These are phyloP conservation scores for Boletus rubropictus DNA, from an alignment of 768 basidiomycete species.

Conservation along the genomic window DNA sequence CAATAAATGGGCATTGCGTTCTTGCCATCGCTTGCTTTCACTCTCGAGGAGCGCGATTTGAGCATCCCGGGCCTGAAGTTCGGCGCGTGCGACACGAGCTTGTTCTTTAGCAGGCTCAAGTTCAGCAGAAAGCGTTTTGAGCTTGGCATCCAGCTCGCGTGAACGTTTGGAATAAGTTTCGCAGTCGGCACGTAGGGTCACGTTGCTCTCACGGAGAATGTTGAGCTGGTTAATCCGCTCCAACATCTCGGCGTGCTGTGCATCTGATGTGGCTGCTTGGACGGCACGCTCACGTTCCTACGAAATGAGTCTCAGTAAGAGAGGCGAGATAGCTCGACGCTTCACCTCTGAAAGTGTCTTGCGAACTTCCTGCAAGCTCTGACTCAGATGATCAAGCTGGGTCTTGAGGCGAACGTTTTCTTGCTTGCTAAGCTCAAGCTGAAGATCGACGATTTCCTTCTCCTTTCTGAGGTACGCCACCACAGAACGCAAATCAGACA, in stretches of 20 bases:
- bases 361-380: conserved; percentile 65
- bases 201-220: conserved; percentile 82
- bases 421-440: conserved; percentile 72
- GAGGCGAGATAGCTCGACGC: background rate
- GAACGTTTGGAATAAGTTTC: conserved; percentile 66
- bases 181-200: conserved; percentile 72
- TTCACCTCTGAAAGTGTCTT: conserved; percentile 63
- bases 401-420: conserved; percentile 70
- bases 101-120: conserved; percentile 74
- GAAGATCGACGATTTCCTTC: conserved; percentile 88
- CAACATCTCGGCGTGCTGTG: conserved; percentile 78
- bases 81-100: conserved; percentile 59
- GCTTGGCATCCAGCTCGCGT: conserved; percentile 58
- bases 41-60: conserved; percentile 68
- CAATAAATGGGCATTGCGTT: conserved; percentile 72
- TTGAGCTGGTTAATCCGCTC: conserved; percentile 85
- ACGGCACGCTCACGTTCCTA: conserved; percentile 81
- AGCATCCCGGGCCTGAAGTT: conserved; percentile 62
- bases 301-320: conserved; percentile 1
- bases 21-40: conserved; percentile 79
- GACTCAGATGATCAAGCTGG: conserved; percentile 69
- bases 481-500: conserved; percentile 70
- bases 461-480: conserved; percentile 81
- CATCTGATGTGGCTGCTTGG: conserved; percentile 61
- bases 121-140: conserved; percentile 52